These are phyloP conservation scores for Pythium pyrilobum DNA, from an alignment of 352 stramenopile genomes.

Conservation along the genomic window DNA sequence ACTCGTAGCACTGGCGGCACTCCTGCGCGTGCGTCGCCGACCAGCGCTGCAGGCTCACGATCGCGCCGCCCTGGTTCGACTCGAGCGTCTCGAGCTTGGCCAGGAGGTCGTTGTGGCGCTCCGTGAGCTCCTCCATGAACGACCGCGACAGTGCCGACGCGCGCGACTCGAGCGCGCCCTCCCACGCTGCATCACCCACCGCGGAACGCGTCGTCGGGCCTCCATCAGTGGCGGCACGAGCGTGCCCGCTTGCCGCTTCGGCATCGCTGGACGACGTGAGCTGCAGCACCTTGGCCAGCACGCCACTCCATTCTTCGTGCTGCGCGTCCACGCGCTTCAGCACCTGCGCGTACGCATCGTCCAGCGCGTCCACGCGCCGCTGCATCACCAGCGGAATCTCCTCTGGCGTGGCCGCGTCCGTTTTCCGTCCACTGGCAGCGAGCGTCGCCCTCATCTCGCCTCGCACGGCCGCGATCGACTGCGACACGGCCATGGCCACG, in stretches of 20 bases:
- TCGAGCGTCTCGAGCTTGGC: constrained; percentile 13
- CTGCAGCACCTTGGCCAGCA: too few relatives aligned
- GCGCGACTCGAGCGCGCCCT: neutral
- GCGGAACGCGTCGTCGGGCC: too few relatives aligned
- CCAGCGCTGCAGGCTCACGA: constrained; percentile 37
- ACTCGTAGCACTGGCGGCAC: constrained; percentile 50
- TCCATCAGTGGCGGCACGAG: too few relatives aligned
- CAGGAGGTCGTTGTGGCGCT: constrained; percentile 13
- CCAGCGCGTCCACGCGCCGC: constrained; percentile 27
- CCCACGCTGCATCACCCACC: too few relatives aligned
- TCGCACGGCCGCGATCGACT: constrained; percentile 26
- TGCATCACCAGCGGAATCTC: too few relatives aligned
- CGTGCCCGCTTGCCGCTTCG: too few relatives aligned
- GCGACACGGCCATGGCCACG: constrained; percentile 29
- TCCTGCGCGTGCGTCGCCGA: constrained; percentile 36
- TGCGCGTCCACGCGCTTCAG: neutral
- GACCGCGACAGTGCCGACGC: neutral
- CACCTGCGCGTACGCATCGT: constrained; percentile 12
- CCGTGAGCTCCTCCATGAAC: constrained; percentile 13
- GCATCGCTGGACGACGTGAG: too few relatives aligned
- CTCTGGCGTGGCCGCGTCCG: too few relatives aligned
- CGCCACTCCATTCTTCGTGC: too few relatives aligned
- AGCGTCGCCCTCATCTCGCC: constrained; percentile 23
- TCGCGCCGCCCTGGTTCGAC: neutral
- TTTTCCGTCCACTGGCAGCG: neutral